Conservation (phyloP, 2,329 filamentous ascomycete genomes). For the Alternaria alternata region DNA sequence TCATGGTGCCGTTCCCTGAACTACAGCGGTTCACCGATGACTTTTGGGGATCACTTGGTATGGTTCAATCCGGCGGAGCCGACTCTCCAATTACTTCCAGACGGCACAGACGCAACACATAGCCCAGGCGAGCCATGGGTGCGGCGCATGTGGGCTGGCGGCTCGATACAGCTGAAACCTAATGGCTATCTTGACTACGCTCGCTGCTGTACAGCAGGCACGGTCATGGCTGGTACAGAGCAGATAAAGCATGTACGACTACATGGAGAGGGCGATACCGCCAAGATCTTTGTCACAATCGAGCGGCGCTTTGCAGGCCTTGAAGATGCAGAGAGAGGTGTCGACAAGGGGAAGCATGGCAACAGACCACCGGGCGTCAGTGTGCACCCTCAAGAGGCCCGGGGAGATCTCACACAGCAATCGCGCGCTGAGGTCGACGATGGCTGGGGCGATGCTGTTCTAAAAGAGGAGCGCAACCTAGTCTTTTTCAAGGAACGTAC, state of each 20-base stretch:
- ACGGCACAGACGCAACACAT: conserved; percentile 86
- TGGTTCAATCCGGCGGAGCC: conserved; percentile 81
- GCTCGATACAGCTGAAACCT: conserved; percentile 66
- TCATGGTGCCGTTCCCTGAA: conserved; percentile 16
- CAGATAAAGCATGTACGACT: conserved; percentile 58
- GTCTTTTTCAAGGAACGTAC: conserved; percentile 68
- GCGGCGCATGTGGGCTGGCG: conserved; percentile 89
- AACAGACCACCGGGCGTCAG: background rate
- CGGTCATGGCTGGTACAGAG: conserved; percentile 49
- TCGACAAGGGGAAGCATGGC: background rate
- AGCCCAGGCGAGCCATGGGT: conserved; percentile 75
- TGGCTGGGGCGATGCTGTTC: conserved; percentile 45
- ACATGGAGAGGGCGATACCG: conserved; percentile 58
- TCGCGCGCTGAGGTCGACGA: background rate
- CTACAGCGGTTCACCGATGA: conserved; percentile 50
- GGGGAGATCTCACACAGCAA: conserved; percentile 12
- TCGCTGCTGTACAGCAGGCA: conserved; percentile 17
- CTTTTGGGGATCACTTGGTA: conserved; percentile 79
- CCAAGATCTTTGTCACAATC: conserved; percentile 68
- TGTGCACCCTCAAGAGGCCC: background rate
- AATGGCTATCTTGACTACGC: conserved; percentile 12
- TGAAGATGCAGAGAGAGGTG: conserved; percentile 24
- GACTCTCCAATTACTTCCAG: conserved; percentile 70
- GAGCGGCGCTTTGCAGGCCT: conserved; percentile 59
- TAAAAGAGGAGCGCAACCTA: conserved; percentile 68